These are phyloP conservation scores for Cystobasidium onofrii DNA, from an alignment of 768 basidiomycete genomes.

Conservation along the genomic window DNA sequence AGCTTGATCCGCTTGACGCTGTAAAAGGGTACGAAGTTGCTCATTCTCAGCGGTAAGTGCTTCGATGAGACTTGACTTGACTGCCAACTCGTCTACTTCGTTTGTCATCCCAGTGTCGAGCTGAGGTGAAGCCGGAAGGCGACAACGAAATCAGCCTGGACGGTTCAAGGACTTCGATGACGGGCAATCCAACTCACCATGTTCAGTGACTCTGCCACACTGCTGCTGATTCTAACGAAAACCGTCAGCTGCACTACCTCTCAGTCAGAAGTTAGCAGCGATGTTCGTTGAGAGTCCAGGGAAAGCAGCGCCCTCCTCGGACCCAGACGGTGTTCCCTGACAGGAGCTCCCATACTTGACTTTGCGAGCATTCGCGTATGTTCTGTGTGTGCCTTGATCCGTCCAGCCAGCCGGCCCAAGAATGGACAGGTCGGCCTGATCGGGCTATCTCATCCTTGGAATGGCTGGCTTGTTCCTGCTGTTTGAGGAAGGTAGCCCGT, in stretches of 20 bases:
- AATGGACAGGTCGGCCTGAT: neutral
- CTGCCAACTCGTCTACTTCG: constrained; percentile 17
- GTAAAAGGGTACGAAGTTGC: constrained; percentile 14
- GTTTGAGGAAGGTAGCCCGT: neutral
- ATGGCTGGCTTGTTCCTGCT: neutral
- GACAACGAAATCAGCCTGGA: neutral
- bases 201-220: no score
- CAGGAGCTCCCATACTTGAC: neutral
- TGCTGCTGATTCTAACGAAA: neutral
- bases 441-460: neutral
- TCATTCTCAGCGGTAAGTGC: constrained; percentile 24
- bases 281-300: neutral
- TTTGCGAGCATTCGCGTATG: neutral
- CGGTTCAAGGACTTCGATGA: neutral
- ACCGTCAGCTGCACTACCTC: neutral
- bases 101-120: neutral
- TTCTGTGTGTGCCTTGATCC: neutral
- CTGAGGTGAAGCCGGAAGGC: neutral
- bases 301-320: no score
- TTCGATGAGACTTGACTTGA: constrained; percentile 19
- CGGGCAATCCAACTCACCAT: neutral
- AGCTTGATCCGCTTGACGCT: constrained; percentile 7
- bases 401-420: constrained; percentile 8
- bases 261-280: neutral
- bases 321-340: neutral